Conservation (phyloP, 2,329 filamentous ascomycete species). For the Knufia petricola region DNA sequence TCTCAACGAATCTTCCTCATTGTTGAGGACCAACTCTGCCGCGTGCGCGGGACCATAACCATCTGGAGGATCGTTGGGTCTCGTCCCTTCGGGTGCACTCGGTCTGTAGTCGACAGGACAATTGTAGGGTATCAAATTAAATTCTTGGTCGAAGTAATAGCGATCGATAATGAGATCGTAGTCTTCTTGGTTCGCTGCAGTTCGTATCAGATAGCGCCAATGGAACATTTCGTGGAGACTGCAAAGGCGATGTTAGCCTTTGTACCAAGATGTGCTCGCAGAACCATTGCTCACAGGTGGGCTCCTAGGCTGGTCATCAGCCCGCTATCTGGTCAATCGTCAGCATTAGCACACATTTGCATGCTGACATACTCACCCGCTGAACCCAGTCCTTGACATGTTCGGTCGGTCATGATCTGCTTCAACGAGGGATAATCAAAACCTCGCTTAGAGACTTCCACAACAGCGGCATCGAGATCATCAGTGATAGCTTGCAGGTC, state of each 20-base stretch:
- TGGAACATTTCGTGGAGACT: neutral
- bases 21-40: neutral
- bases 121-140: no score
- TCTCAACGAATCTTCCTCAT: neutral
- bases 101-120: no score
- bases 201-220: neutral
- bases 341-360: neutral
- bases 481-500: neutral
- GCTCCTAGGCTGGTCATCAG: conserved; percentile 3
- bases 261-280: no score
- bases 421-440: neutral
- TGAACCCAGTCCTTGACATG: neutral
- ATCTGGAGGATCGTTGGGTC: neutral
- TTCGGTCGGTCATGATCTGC: neutral
- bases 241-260: no score
- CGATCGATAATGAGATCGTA: neutral
- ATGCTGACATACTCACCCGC: neutral
- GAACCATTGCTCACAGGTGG: no score
- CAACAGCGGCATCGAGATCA: neutral
- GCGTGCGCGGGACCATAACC: conserved; percentile 1
- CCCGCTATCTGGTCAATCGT: neutral
- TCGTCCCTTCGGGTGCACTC: no score
- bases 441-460: neutral
- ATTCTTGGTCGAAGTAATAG: no score
- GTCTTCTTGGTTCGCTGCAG: neutral